Evolutionary conservation across 352 stramenopile genomes (phyloP).

Genomic region (Globisporangium splendens): DNA sequence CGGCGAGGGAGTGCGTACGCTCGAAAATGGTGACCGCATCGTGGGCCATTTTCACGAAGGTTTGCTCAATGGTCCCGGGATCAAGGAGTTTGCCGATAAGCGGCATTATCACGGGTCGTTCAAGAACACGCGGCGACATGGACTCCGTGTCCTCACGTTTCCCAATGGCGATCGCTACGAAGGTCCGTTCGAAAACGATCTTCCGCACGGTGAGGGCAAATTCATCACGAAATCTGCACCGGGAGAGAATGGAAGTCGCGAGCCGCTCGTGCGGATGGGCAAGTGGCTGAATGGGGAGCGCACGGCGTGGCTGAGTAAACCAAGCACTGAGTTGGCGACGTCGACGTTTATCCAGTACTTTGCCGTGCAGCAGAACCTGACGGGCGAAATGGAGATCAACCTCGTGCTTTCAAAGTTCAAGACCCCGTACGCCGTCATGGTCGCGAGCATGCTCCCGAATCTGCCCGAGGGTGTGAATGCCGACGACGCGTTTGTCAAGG

Average conservation of each 20-base stretch:
- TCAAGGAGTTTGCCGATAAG: slow-evolving; percentile 68
- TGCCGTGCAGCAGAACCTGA: slow-evolving; percentile 29
- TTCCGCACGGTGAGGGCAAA: slow-evolving; percentile 82
- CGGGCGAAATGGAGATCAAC: slow-evolving; percentile 61
- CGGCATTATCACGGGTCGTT: slow-evolving; percentile 71
- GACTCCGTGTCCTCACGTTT: slow-evolving; percentile 78
- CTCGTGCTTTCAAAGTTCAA: slow-evolving; percentile 63
- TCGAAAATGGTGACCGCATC: slow-evolving; percentile 59
- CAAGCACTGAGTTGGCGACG: slow-evolving; percentile 67
- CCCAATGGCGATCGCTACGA: slow-evolving; percentile 89
- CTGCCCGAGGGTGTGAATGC: slow-evolving; percentile 68
- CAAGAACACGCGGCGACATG: slow-evolving; percentile 55
- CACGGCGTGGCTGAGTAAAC: slow-evolving; percentile 59
- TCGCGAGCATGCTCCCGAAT: slow-evolving; percentile 63
- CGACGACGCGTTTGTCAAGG: slow-evolving; percentile 65
- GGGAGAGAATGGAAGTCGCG: slow-evolving; percentile 22
- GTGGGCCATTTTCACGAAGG: slow-evolving; percentile 52
- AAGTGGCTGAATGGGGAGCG: slow-evolving; percentile 65
- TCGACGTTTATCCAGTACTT: slow-evolving; percentile 80
- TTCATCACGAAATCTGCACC: slow-evolving; percentile 33
- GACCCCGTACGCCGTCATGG: slow-evolving; percentile 78
- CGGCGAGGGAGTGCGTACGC: slow-evolving; percentile 55
- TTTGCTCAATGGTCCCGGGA: slow-evolving; percentile 46
- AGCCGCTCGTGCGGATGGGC: slow-evolving; percentile 60
- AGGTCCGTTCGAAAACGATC: slow-evolving; percentile 82